Percentiles rank a stretch among this genome's conserved stretches.
phyloP scores from a whole-genome alignment of 164 flowering plant genomes.

The Nymphaea colorata region DNA sequence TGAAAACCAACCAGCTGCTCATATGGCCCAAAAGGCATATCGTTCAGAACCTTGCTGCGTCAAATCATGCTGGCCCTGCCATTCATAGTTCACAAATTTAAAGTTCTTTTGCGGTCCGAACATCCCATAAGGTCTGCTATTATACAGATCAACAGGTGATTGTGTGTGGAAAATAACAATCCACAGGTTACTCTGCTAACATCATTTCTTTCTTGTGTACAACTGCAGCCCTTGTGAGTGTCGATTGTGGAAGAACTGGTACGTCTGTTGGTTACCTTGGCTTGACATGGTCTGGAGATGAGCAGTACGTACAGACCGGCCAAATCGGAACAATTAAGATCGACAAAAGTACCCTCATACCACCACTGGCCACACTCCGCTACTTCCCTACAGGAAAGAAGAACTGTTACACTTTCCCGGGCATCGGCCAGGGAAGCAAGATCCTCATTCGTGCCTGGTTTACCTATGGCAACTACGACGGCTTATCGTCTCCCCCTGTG shows the following conservation, averaged over 20 bases:
- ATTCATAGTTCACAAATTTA: no score
- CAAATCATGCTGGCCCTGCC: no score
- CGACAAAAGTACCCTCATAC: background rate
- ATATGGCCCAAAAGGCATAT: no score
- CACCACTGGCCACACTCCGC: conserved; percentile 19
- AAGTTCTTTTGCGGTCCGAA: no score
- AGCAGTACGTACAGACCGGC: conserved; percentile 10
- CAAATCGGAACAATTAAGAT: conserved; percentile 6
- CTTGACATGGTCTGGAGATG: conserved; percentile 20
- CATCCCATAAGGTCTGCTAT: no score
- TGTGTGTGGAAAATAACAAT: no score
- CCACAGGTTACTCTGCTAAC: no score
- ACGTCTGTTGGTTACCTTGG: conserved; percentile 7
- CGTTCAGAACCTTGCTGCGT: no score
- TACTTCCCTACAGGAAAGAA: conserved; percentile 22
- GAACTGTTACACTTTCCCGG: conserved; percentile 21
- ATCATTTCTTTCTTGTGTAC: no score
- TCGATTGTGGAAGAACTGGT: conserved; percentile 22
- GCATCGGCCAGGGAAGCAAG: background rate
- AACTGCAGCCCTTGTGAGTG: conserved; percentile 15
- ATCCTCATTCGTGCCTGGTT: conserved; percentile 21
- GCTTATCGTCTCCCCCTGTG: conserved; percentile 18
- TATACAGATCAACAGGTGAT: no score
- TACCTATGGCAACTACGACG: conserved; percentile 25
- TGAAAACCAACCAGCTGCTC: no score